Evolutionary conservation across 805 yeast genomes (phyloP), one percentile per base, ranked within the genome.

Genomic region (Ogataea paradorogensis): DNA sequence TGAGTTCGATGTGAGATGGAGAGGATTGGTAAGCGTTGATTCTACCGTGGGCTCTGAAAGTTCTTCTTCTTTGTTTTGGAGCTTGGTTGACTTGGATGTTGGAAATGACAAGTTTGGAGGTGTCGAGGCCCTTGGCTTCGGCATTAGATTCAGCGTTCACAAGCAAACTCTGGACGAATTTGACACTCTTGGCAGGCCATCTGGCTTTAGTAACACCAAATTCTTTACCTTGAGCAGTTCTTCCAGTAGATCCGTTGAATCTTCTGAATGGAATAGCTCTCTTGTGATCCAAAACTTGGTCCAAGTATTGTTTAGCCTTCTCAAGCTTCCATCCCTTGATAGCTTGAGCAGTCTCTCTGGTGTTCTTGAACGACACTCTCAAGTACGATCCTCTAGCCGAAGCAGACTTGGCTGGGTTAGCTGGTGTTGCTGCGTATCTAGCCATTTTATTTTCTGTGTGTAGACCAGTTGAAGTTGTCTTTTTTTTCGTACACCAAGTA

Each of bases 21-120:
- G 90, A 79, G 50, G 98, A 87, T 80, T 89, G 95, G 93, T 89
- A 93, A 66, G 96, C 95, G 78, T 91, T 93, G 72, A 89, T 87
- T 84, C 99, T 93, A 86, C 99, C 99, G 84, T 91, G 98, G 66
- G 99, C 99, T 84, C 99, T 90, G 96, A 79, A 93, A 68, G 99
- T 93, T 80, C 99, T 89, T 82, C 99, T 91, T 83, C 98, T 93
- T 80, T 88, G 95, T 79, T 89, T 89, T 78, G 99, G 99, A 66
- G 99, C 99, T 74, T 89, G 96, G 95, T 93, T 93, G 68, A 91
- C 99, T 82, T 93, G 99, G 71, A 93, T 91, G 86, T 93, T 98
- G 61, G 95, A 83, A 67, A 93, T 81, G 76, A 84, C 84, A 70
- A 93, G 85, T 72, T 85, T 87, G 63, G 95, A 79, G 63, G 85